A percentile compares a stretch with the other conserved stretches of the same genome.
phyloP scores from a whole-genome alignment of 164 flowering plant species.

The Paratinospora sagittata region DNA sequence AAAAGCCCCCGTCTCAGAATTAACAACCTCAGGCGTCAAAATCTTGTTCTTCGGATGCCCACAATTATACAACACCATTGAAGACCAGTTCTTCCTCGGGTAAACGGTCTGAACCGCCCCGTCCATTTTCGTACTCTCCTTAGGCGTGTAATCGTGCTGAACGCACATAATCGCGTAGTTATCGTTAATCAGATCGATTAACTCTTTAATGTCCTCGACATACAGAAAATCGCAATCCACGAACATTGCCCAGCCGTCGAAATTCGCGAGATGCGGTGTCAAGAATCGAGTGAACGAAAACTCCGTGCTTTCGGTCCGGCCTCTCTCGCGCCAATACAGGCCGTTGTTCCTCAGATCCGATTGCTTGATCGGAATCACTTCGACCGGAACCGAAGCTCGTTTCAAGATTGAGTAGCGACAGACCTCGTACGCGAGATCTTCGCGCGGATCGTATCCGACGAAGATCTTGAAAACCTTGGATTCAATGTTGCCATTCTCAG shows the following conservation, averaged over 20 bases:
- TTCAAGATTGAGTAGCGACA: constrained; percentile 66
- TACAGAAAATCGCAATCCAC: constrained; percentile 12
- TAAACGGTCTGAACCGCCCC: constrained; percentile 10
- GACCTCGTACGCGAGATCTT: constrained; percentile 52
- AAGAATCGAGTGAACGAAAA: constrained; percentile 9
- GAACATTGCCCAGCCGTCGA: constrained; percentile 6
- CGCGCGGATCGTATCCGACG: constrained; percentile 57
- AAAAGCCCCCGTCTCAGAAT: constrained; percentile 5
- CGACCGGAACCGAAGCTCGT: constrained; percentile 66
- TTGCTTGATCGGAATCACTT: constrained; percentile 41
- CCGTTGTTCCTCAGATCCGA: constrained; percentile 1
- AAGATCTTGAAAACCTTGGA: constrained; percentile 57
- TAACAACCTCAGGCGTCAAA: constrained; percentile 10
- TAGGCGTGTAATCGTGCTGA: constrained; percentile 9
- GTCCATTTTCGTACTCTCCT: constrained; percentile 10
- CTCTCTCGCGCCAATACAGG: constrained; percentile 11
- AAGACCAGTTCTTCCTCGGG: constrained; percentile 11
- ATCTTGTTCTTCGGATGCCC: constrained; percentile 8
- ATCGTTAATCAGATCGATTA: neutral
- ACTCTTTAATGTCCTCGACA: constrained; percentile 3
- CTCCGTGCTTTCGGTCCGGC: constrained; percentile 7
- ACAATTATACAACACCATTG: constrained; percentile 9
- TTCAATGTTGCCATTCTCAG: neutral
- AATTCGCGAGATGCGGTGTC: constrained; percentile 32
- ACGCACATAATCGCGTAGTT: constrained; percentile 8